Evolutionary conservation across 495 filamentous ascomycete genomes (phyloP).

Genomic region (Aspergillus leporis): DNA sequence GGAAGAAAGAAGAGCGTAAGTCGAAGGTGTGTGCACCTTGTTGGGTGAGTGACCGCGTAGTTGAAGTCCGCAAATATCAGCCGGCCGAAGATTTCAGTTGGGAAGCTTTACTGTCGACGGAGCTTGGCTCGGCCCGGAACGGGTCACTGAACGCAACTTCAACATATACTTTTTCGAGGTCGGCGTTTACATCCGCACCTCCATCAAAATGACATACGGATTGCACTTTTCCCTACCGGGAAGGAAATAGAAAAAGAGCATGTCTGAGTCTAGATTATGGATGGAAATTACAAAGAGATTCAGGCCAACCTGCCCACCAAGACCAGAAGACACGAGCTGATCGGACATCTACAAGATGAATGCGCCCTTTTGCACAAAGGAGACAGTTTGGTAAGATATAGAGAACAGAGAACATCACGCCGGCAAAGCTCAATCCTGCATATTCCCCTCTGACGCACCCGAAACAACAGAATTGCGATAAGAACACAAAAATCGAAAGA

Average conservation of each 20-base stretch:
- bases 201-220: not conserved
- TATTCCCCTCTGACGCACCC: constrained; percentile 35
- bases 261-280: constrained; percentile 12
- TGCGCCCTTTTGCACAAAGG: constrained; percentile 21
- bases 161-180: too few species aligned
- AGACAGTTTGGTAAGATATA: constrained; percentile 30
- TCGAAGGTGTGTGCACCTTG: not conserved
- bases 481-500: constrained; percentile 27
- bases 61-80: constrained; percentile 9
- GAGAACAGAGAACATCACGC: constrained; percentile 33
- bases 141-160: constrained; percentile 10
- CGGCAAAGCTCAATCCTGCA: constrained; percentile 32
- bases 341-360: constrained; percentile 16
- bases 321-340: constrained; percentile 12
- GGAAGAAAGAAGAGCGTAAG: not conserved
- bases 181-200: not conserved
- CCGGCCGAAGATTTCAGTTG: constrained; percentile 12
- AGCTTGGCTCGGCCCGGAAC: constrained; percentile 26
- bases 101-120: constrained; percentile 18
- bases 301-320: constrained; percentile 19
- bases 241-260: not conserved
- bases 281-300: constrained; percentile 15
- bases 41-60: not conserved
- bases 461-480: constrained; percentile 22
- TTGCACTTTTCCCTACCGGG: not conserved